phyloP scores from a whole-genome alignment of 2,329 filamentous ascomycete species.

The Ambrosiella xylebori region DNA sequence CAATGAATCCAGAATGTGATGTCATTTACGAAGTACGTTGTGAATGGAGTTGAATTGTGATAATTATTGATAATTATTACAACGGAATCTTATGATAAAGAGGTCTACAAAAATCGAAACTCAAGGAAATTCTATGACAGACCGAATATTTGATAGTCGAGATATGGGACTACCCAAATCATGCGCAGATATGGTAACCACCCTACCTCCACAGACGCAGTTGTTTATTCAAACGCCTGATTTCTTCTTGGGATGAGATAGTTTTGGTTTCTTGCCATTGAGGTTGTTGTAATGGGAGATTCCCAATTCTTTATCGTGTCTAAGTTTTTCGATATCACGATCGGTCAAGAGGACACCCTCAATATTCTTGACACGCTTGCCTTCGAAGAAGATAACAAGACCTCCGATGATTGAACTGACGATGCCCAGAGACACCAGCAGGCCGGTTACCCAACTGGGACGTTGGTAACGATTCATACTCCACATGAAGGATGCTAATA shows the following conservation, averaged over 20 bases:
- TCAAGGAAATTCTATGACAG: no score
- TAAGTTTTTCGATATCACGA: conserved; percentile 33
- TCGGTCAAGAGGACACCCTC: conserved; percentile 52
- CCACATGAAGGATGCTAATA: conserved; percentile 71
- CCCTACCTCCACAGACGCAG: no score
- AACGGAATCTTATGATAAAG: no score
- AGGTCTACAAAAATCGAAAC: no score
- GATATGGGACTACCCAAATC: no score
- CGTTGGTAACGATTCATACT: conserved; percentile 53
- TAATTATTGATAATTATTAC: no score
- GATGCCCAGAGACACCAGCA: conserved; percentile 58
- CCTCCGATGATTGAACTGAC: conserved; percentile 50
- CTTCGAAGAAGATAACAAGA: conserved; percentile 52
- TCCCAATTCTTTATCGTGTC: conserved; percentile 34
- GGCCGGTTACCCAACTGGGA: conserved; percentile 63
- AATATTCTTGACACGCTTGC: conserved; percentile 51
- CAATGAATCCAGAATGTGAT: no score
- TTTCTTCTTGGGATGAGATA: conserved; percentile 20
- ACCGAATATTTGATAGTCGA: background rate
- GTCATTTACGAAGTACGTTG: no score
- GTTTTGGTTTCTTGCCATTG: conserved; percentile 32
- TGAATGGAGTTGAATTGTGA: no score
- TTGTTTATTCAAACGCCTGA: no score
- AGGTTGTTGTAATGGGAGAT: conserved; percentile 42
- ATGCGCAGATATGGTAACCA: no score